These are phyloP conservation scores for Podila epicladia DNA, from an alignment of 192 early-diverging fungal species.

Conservation along the genomic window DNA sequence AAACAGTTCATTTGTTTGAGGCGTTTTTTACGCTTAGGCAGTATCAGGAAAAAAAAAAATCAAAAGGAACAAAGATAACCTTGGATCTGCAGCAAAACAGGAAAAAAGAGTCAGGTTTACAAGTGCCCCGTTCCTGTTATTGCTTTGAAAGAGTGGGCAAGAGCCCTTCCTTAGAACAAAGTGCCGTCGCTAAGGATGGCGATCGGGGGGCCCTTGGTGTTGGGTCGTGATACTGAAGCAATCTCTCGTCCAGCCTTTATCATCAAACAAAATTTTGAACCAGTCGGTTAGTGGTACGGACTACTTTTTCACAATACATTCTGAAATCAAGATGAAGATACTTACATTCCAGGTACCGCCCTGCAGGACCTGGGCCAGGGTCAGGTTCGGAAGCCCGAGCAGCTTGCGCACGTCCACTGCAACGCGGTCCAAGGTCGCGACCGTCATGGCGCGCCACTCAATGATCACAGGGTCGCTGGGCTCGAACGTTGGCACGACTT, in stretches of 20 bases:
- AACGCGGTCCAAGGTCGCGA: conserved; percentile 80
- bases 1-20: background rate
- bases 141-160: background rate
- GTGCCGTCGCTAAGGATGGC: conserved; percentile 89
- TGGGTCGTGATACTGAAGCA: conserved; percentile 77
- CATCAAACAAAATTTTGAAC: background rate
- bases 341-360: conserved; percentile 91
- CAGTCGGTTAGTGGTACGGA: background rate
- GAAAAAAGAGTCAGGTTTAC: background rate
- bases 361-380: conserved; percentile 88
- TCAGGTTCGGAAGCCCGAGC: conserved; percentile 67
- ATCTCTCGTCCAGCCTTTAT: conserved; percentile 84
- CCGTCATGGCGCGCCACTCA: conserved; percentile 95
- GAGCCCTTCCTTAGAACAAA: conserved; percentile 64
- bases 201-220: conserved; percentile 92
- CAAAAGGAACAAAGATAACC: background rate
- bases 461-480: conserved; percentile 84
- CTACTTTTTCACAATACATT: too few relatives aligned
- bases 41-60: background rate
- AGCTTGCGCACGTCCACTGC: conserved; percentile 69
- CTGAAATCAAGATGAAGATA: background rate
- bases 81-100: background rate
- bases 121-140: too few relatives aligned
- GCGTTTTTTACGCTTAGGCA: too few relatives aligned
- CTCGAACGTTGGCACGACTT: conserved; percentile 74